Conservation (phyloP, 495 filamentous ascomycete species). For the Penicillium macrosclerotiorum region DNA sequence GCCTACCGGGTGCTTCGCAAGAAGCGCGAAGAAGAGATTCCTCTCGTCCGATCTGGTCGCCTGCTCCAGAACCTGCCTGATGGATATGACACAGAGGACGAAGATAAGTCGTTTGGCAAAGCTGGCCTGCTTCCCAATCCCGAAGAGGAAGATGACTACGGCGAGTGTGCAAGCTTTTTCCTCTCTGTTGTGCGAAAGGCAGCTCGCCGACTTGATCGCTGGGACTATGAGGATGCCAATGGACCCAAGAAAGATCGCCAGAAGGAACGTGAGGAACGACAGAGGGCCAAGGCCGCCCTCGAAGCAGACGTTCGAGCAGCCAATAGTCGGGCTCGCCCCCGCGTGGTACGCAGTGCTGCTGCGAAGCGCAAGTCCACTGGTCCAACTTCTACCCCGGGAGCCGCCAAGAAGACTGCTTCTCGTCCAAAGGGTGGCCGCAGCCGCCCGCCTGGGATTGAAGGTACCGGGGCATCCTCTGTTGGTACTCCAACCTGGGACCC, state of each 20-base stretch:
- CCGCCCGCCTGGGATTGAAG: constrained; percentile 22
- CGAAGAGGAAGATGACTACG: constrained; percentile 71
- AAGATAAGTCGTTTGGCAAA: constrained; percentile 56
- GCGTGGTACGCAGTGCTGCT: constrained; percentile 16
- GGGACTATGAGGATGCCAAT: constrained; percentile 59
- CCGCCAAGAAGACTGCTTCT: constrained; percentile 25
- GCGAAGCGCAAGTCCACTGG: constrained; percentile 39
- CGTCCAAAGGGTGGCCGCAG: constrained; percentile 34
- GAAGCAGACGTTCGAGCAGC: constrained; percentile 25
- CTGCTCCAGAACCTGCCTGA: constrained; percentile 65
- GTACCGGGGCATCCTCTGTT: constrained; percentile 10
- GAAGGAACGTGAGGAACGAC: constrained; percentile 43
- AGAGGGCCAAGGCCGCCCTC: constrained; percentile 27
- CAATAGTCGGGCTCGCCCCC: constrained; percentile 21
- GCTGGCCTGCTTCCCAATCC: constrained; percentile 68
- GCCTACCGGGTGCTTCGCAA: constrained; percentile 60
- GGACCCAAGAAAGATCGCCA: constrained; percentile 44
- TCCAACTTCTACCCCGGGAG: constrained; percentile 21
- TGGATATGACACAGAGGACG: constrained; percentile 79
- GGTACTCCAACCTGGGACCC: constrained; percentile 25
- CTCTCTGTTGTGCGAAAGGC: constrained; percentile 69
- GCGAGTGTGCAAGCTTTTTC: constrained; percentile 72
- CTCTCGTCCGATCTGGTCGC: constrained; percentile 62
- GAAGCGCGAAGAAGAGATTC: constrained; percentile 58
- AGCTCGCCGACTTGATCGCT: constrained; percentile 67